Conservation (phyloP, 306 rosid species). For the Prunus kanzakura region DNA sequence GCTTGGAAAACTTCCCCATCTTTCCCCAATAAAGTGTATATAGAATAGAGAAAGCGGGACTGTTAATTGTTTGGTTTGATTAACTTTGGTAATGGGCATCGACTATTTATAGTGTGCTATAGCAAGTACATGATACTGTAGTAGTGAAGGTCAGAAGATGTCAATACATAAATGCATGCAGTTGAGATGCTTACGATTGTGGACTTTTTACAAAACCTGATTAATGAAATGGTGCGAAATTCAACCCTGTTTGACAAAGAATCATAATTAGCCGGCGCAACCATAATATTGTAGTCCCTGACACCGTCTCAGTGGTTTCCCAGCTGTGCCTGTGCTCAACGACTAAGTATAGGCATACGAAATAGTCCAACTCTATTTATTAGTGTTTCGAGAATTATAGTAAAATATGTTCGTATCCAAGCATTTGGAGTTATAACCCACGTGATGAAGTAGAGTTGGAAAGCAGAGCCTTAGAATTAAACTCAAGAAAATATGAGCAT, state of each 20-base stretch:
- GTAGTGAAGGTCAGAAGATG: not conserved
- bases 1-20: slow-evolving; percentile 45
- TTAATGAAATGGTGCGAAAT: slow-evolving; percentile 26
- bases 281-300: slow-evolving; percentile 36
- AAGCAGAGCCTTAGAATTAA: no score
- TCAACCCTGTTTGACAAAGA: slow-evolving; percentile 35
- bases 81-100: slow-evolving; percentile 1
- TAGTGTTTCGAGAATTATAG: no score
- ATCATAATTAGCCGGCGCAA: slow-evolving; percentile 29
- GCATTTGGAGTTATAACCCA: no score
- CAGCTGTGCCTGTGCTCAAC: not conserved
- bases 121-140: not conserved
- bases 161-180: slow-evolving; percentile 35
- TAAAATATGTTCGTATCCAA: no score
- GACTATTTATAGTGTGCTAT: slow-evolving; percentile 39
- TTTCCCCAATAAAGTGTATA: not conserved
- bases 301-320: not conserved
- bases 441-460: no score
- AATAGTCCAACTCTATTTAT: not conserved
- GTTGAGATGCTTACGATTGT: slow-evolving; percentile 27
- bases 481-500: no score
- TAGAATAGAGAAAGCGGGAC: not conserved
- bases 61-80: not conserved
- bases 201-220: slow-evolving; percentile 2
- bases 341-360: not conserved